phyloP scores from a whole-genome alignment of 1,139 yeast genomes.

The Suhomyces terraborum region DNA sequence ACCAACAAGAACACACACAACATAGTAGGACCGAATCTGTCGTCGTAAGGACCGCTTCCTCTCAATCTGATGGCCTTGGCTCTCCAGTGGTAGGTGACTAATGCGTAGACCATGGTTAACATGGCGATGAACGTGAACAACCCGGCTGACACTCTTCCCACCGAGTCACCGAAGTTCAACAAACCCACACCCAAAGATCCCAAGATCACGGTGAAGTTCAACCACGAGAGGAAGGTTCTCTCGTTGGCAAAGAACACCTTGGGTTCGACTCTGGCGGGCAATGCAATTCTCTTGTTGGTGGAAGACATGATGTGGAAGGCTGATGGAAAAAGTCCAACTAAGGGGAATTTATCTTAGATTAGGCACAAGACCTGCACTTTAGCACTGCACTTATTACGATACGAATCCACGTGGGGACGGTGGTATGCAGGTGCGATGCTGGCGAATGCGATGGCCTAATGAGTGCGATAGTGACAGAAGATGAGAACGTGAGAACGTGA shows the following conservation, averaged over 20 bases:
- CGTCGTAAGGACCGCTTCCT: conserved; percentile 98
- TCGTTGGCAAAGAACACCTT: conserved; percentile 98
- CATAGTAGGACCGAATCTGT: conserved; percentile 98
- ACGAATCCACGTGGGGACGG: conserved; percentile 9
- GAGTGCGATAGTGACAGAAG: too few relatives aligned
- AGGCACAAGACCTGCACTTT: too few relatives aligned
- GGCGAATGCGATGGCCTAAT: not conserved
- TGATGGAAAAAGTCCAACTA: conserved; percentile 2
- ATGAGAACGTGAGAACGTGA: too few relatives aligned
- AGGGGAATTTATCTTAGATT: conserved; percentile 5
- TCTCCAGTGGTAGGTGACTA: conserved; percentile 97
- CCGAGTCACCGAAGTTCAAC: conserved; percentile 91
- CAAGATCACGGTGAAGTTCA: conserved; percentile 93
- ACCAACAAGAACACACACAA: conserved; percentile 87
- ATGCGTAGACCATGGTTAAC: conserved; percentile 96
- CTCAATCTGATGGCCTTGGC: conserved; percentile 97
- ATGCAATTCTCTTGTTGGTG: conserved; percentile 76
- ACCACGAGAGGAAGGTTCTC: conserved; percentile 97
- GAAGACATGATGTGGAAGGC: conserved; percentile 16
- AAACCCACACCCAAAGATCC: conserved; percentile 97
- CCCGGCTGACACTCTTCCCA: conserved; percentile 92
- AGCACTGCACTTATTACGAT: conserved; percentile 4
- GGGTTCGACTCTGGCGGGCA: conserved; percentile 98
- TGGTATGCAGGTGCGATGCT: conserved; percentile 3
- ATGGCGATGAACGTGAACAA: conserved; percentile 91